phyloP scores from a whole-genome alignment of 768 basidiomycete species.

The Cystofilobasidium bisporidii region DNA sequence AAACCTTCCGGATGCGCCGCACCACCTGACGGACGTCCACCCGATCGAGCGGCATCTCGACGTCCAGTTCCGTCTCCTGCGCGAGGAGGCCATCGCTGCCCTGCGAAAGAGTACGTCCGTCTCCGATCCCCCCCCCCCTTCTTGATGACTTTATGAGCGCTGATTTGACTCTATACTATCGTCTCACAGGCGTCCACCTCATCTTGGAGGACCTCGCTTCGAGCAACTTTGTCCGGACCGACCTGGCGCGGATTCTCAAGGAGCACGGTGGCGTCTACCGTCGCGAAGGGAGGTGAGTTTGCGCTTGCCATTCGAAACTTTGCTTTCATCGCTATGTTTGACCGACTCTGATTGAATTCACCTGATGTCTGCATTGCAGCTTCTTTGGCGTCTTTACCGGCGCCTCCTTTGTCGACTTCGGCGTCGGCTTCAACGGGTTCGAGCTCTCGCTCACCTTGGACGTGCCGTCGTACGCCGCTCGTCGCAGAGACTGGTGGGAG shows the following conservation, averaged over 20 bases:
- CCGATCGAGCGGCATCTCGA: constrained; percentile 62
- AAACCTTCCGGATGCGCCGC: constrained; percentile 53
- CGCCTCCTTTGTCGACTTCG: constrained; percentile 52
- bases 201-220: constrained; percentile 46
- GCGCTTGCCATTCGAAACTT: constrained; percentile 56
- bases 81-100: constrained; percentile 60
- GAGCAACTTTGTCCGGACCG: constrained; percentile 35
- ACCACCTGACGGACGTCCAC: constrained; percentile 48
- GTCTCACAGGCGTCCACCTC: constrained; percentile 46
- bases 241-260: constrained; percentile 46
- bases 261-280: constrained; percentile 54
- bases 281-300: constrained; percentile 45
- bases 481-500: too few relatives aligned
- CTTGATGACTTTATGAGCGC: constrained; percentile 2
- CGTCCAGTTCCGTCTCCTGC: constrained; percentile 61
- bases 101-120: constrained; percentile 45
- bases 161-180: constrained; percentile 46
- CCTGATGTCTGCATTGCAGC: constrained; percentile 52
- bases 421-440: constrained; percentile 45
- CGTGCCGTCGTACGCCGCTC: constrained; percentile 29
- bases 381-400: constrained; percentile 52
- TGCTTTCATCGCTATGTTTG: constrained; percentile 41
- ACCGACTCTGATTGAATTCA: constrained; percentile 39
- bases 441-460: constrained; percentile 48
- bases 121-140: constrained; percentile 1